phyloP scores from a whole-genome alignment of 192 early-diverging fungal genomes.

The Geosiphon pyriformis region DNA sequence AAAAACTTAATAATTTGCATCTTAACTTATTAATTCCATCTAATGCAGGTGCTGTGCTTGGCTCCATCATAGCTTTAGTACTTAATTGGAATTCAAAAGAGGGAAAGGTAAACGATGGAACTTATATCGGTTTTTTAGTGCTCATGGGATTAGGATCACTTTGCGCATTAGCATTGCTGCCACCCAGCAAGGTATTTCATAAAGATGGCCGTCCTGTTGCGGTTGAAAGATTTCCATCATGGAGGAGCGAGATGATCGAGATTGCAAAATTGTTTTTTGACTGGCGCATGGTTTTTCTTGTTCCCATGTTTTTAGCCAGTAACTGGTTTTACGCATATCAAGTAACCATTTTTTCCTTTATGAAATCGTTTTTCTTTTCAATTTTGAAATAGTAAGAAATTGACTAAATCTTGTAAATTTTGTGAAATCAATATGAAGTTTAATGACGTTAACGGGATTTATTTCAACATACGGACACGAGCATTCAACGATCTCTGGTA shows the following conservation, averaged over 20 bases:
- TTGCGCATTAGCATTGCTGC: conserved; percentile 52
- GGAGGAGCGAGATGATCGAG: conserved; percentile 46
- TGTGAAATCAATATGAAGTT: too few species aligned
- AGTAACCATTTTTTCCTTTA: neutral
- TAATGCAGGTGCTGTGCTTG: conserved; percentile 75
- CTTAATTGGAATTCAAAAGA: conserved; percentile 56
- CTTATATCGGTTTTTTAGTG: conserved; percentile 71
- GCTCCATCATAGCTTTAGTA: conserved; percentile 67
- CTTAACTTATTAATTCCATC: too few species aligned
- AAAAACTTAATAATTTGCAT: too few species aligned
- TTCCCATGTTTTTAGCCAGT: conserved; percentile 66
- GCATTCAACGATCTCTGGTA: conserved; percentile 70
- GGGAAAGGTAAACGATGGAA: conserved; percentile 53
- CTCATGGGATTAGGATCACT: conserved; percentile 61
- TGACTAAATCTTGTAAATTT: neutral
- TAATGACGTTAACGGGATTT: conserved; percentile 53
- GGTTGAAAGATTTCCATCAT: conserved; percentile 65
- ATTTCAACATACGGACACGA: conserved; percentile 68
- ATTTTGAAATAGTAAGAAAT: neutral
- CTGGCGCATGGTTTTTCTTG: conserved; percentile 61
- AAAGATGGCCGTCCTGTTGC: conserved; percentile 65
- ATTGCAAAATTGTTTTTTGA: conserved; percentile 55
- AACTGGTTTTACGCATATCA: conserved; percentile 84
- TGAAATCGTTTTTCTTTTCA: neutral
- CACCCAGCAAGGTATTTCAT: conserved; percentile 57